Base-by-base conservation (phyloP, 2,329 filamentous ascomycete species). In the Aspergillus chevalieri region DNA sequence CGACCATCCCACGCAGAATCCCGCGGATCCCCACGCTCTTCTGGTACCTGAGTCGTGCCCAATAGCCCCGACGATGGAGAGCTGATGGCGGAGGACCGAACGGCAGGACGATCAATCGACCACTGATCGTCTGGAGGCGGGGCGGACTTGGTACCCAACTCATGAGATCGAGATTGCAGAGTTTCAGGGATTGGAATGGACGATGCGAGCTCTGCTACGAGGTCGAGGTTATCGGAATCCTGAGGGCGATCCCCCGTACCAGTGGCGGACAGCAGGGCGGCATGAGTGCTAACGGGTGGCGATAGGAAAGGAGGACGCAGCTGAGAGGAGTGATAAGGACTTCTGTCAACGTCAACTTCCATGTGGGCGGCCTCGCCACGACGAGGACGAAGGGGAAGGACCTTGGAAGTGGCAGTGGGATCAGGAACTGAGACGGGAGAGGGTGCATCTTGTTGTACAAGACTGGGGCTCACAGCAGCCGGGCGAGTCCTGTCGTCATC, bases 331-430 rank as follows among this genome's bases (percentile, higher is more conserved):
- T 65, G 59, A 45, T 61, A 61, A 52, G 58, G 51, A 49, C 60
- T 56, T 60, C 62, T 63, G 61, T 55, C 61, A 55, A 62, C 59
- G 63, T 65, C 65, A 59, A 67, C 63, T 64, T 69, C 66, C 65
- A 68, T 68, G 63, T 57, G 59, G 62, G 63, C 59, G 59, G 60
- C 55, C 53, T 57, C 57, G 59, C 55, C 60, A 57, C 50, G 55
- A 41, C 5, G 38, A 53, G 57, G 51, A 52, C 50, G 54, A 49
- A 56, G 58, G 59, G 62, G 56, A 52, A 59, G 61, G 56, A 64
- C 58, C 57, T 65, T 63, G 58, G 58, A 53, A 56, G 50, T 45
- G 57, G 60, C 47, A 58, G 55, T 52, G 54, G 61, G 52, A 57
- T 59, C 61, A 51, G 57, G 52, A 54, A 62, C 52, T 63, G 52